Base-by-base conservation (phyloP, 2,329 filamentous ascomycete species). In the Beauveria caledonica region DNA sequence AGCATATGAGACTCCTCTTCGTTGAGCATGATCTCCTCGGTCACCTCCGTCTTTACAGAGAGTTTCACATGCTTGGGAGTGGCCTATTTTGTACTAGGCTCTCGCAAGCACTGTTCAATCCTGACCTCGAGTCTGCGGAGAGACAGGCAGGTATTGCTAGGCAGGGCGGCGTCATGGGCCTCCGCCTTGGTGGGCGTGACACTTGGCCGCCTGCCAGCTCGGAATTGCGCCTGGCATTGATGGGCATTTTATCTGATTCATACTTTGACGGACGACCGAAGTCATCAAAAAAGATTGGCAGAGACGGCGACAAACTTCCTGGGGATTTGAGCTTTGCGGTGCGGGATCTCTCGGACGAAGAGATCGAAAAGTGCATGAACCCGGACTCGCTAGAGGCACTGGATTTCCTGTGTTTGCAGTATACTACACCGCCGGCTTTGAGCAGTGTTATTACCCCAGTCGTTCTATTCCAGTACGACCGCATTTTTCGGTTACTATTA, bases 171-270 rank as follows among this genome's bases (percentile, higher is more conserved):
- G 77, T 84, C 15, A 93, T 96, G 79, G 93, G 94, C 1, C 78
- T 97, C 45, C 87, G 92, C 45, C 78, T 97, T 0, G 89, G 89
- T n/a, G 85, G 84, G 2, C 84, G 91, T 67, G 86, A 90, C 60
- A 90, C 81, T 36, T 97, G 94, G 94, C 94, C 94, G 27, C 94
- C 94, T 5, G 92, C 92, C 25, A 95, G 90, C 71, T 97, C 92
- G 0, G 94, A 97, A 71, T 76, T 99, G n/a, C 85, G 92, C 10
- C 79, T 97, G 5, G 90, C 90, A 0, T 78, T 99, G 19, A 95
- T 92, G 82, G 92, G 91, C 0, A 82, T 97, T 1, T 76, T 97
- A 7, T 81, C 83, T 2, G 92, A 97, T 64, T 90, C 85, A 64
- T 90, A 91, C 61, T 25, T 65, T 66, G 44, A 65, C 63, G 49